A percentile compares a stretch with the other conserved stretches of the same genome.
phyloP scores from a whole-genome alignment of 2,329 filamentous ascomycete genomes.

The Talaromyces rugulosus region DNA sequence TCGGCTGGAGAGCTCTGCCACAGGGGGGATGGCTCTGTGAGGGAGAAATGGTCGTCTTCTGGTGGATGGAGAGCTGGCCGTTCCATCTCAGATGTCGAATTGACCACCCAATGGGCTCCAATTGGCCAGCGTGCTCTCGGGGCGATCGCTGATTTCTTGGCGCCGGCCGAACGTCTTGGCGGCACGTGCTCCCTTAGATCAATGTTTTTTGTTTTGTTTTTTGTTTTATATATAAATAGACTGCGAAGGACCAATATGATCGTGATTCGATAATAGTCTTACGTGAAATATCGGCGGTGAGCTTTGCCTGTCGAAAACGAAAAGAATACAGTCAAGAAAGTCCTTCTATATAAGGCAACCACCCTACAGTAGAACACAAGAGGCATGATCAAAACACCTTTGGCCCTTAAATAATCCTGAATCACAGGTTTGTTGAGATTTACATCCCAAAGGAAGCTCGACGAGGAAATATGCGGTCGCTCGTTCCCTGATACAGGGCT shows the following conservation, averaged over 20 bases:
- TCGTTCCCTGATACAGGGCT: neutral
- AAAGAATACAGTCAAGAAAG: neutral
- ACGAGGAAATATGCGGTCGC: neutral
- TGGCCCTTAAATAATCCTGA: neutral
- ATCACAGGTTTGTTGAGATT: neutral
- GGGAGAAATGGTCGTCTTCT: neutral
- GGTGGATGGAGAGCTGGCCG: neutral
- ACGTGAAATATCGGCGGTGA: neutral
- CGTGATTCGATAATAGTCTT: neutral
- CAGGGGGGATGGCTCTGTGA: slow-evolving; percentile 1
- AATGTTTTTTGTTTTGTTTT: neutral
- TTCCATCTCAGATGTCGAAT: slow-evolving; percentile 14
- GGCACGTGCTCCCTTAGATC: slow-evolving; percentile 11
- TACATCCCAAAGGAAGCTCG: neutral
- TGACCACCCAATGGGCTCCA: slow-evolving; percentile 29
- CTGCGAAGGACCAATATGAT: neutral
- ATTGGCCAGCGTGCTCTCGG: slow-evolving; percentile 13
- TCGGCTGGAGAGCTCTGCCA: slow-evolving; percentile 6
- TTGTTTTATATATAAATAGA: neutral
- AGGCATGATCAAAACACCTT: neutral
- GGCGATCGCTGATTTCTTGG: slow-evolving; percentile 23
- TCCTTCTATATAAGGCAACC: neutral
- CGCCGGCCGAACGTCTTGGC: slow-evolving; percentile 16
- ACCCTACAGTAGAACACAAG: neutral
- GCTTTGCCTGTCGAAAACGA: neutral